These are phyloP conservation scores for Tricholoma bakamatsutake DNA, from an alignment of 768 basidiomycete genomes.

Conservation along the genomic window DNA sequence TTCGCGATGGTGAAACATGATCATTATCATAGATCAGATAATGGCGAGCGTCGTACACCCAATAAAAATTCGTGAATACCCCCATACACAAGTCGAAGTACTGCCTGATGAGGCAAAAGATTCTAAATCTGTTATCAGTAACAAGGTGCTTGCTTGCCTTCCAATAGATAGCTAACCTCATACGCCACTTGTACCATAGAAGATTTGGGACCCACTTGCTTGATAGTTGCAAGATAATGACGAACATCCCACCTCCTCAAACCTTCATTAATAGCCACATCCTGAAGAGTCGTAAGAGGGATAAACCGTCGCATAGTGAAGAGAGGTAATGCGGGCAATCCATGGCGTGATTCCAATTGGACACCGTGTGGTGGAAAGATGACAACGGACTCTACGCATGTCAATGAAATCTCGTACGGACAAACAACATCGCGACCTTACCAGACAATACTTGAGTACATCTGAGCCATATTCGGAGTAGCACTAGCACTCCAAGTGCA, in stretches of 20 bases:
- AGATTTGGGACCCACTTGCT: conserved; percentile 20
- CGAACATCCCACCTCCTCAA: conserved; percentile 65
- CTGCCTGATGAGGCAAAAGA: conserved; percentile 53
- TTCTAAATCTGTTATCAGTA: conserved; percentile 37
- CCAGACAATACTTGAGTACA: conserved; percentile 6
- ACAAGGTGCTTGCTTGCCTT: not conserved
- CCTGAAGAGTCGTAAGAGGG: conserved; percentile 45
- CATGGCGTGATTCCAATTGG: conserved; percentile 68
- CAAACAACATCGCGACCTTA: conserved; percentile 5
- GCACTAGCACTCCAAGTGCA: not conserved
- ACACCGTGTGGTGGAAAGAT: conserved; percentile 63
- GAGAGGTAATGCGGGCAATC: conserved; percentile 37
- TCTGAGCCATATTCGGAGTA: conserved; percentile 2
- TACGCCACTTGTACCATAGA: conserved; percentile 49
- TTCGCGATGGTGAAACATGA: conserved; percentile 5
- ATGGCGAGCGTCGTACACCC: not conserved
- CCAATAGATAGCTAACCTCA: conserved; percentile 37
- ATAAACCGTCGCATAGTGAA: conserved; percentile 50
- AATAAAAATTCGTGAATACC: conserved; percentile 48
- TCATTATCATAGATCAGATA: not conserved
- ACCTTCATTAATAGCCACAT: conserved; percentile 72
- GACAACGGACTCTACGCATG: conserved; percentile 57
- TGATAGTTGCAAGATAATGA: conserved; percentile 56
- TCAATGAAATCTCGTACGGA: not conserved
- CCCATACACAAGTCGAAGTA: conserved; percentile 54